phyloP scores from a whole-genome alignment of 257 asterid species.

The Penstemon davidsonii region DNA sequence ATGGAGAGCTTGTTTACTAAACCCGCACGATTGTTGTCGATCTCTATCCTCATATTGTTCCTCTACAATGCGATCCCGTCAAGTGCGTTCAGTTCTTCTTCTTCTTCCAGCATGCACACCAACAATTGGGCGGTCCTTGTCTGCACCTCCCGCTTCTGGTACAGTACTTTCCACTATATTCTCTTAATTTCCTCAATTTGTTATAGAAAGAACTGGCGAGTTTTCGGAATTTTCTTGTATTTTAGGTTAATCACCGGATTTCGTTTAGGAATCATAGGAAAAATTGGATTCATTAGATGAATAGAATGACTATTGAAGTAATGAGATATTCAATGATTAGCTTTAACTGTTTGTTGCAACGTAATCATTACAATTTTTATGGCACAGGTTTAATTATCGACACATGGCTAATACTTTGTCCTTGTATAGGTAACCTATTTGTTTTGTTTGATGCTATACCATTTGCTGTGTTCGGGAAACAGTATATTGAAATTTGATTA shows the following conservation, averaged over 20 bases:
- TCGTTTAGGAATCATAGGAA: too few relatives aligned
- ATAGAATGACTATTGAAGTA: too few relatives aligned
- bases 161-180: conserved; percentile 21
- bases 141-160: conserved; percentile 99
- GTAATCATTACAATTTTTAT: not conserved
- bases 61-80: conserved; percentile 41
- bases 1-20: conserved; percentile 34
- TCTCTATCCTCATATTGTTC: conserved; percentile 31
- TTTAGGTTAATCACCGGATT: too few relatives aligned
- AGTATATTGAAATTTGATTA: not conserved
- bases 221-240: too few relatives aligned
- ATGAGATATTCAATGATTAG: too few relatives aligned
- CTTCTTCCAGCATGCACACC: conserved; percentile 82
- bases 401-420: conserved; percentile 98
- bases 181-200: not conserved
- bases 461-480: conserved; percentile 2
- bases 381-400: conserved; percentile 87
- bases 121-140: conserved; percentile 97
- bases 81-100: conserved; percentile 44
- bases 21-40: conserved; percentile 18
- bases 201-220: not conserved
- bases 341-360: not conserved
- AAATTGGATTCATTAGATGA: conserved; percentile 1
- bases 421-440: conserved; percentile 67
- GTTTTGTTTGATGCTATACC: not conserved